Evolutionary conservation across 768 basidiomycete species (phyloP), one percentile per base, ranked within the genome.

Genomic region (Agaricus bisporus): DNA sequence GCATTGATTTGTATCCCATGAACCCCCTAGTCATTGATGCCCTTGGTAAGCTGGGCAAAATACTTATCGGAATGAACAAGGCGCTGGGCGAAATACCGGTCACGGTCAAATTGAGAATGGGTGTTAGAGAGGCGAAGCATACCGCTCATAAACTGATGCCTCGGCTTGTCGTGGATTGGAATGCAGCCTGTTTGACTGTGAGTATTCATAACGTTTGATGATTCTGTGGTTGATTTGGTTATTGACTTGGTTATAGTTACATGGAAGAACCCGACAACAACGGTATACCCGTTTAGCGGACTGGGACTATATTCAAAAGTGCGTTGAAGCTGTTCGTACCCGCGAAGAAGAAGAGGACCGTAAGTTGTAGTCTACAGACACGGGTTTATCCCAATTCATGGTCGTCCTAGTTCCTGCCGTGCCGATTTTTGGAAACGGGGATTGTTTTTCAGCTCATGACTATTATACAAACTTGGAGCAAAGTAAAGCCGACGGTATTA

Each of bases 351-450:
- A 91, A 9, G 81, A 88, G 64, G 85, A 83, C 63, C 54, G 89
- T 89, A 60, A 54, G 84, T 75, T 6, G 32, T 28, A 25, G 15
- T 12, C 53, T 43, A 29, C n/a, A n/a, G 15, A 39, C 42, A 37
- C 25, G 17, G 8, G 25, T 9, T 49, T 26, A 38, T 15, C 25
- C n/a, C 49, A 48, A 12, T 37, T 55, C 18, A 49, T 43, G 9
- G 26, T 5, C 45, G 41, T 15, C 22, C 14, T 58, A 90, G 88
- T 95, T 12, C 76, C 85, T 0, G 80, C 88, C 0, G 76, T 98
- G n/a, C 95, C 95, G 0, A 94, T 99, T 42, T 95, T 98, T 58
- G 97, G 97, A 7, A 93, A 93, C 25, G 97, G 97, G 0, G 97
- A 99, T 65, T 90, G 88, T 59, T 99, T 89, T 73, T 95, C 93